Conservation (phyloP, 192 early-diverging fungal genomes). For the Physocladia obscura region DNA sequence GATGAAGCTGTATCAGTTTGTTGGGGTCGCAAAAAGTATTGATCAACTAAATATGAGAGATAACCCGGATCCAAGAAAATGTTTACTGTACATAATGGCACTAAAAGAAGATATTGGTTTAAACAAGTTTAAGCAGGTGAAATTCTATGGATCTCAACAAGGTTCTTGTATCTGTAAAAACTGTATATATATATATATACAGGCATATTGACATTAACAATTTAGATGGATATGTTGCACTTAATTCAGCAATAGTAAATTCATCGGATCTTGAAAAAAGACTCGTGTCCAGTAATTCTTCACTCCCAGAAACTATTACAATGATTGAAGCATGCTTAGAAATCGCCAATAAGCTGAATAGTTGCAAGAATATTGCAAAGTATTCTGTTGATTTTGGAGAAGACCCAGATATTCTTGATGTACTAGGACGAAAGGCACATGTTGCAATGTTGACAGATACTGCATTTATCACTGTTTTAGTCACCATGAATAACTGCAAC, state of each 20-base stretch:
- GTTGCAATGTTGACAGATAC: slow-evolving; percentile 28
- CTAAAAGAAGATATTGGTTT: slow-evolving; percentile 8
- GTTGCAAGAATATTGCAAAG: not conserved
- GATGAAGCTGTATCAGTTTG: not conserved
- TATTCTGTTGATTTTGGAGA: slow-evolving; percentile 10
- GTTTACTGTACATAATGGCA: slow-evolving; percentile 19
- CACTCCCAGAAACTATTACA: not conserved
- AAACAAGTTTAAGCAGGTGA: slow-evolving; percentile 13
- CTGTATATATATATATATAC: no score
- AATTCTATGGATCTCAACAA: slow-evolving; percentile 29
- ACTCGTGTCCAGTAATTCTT: not conserved
- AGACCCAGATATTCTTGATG: not conserved
- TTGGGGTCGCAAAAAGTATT: slow-evolving; percentile 7
- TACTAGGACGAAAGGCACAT: slow-evolving; percentile 31
- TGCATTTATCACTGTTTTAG: slow-evolving; percentile 8
- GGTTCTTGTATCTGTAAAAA: no score
- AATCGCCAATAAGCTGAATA: slow-evolving; percentile 12
- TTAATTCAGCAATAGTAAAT: slow-evolving; percentile 6
- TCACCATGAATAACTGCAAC: not conserved
- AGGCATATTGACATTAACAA: no score
- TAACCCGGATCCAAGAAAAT: not conserved
- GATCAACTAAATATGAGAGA: slow-evolving; percentile 28
- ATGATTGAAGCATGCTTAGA: slow-evolving; percentile 15
- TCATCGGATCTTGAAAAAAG: not conserved
- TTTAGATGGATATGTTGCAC: slow-evolving; percentile 17